phyloP scores from a whole-genome alignment of 192 early-diverging fungal species.

The Helicostylum pulchrum region DNA sequence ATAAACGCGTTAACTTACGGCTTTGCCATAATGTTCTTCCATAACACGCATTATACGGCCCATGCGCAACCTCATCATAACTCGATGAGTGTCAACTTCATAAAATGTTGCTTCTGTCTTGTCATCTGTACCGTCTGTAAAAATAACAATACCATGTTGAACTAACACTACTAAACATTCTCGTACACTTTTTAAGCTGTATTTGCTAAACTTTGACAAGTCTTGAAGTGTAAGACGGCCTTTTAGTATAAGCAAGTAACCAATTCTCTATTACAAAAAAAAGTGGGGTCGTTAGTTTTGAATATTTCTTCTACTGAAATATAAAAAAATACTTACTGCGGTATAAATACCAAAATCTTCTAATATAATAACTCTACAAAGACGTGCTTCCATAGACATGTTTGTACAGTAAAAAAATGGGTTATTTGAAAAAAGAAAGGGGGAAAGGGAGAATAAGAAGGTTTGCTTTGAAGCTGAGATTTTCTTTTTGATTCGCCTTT shows the following conservation, averaged over 20 bases:
- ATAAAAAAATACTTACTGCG: slow-evolving; percentile 46
- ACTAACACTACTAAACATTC: slow-evolving; percentile 79
- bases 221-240: slow-evolving; percentile 65
- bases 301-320: background rate
- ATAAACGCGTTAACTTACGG: slow-evolving; percentile 32
- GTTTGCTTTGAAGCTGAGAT: too few relatives aligned
- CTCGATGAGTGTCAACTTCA: slow-evolving; percentile 46
- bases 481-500: too few relatives aligned
- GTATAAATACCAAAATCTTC: slow-evolving; percentile 79
- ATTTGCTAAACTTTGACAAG: slow-evolving; percentile 47
- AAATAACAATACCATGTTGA: slow-evolving; percentile 77
- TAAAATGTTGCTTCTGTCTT: slow-evolving; percentile 64
- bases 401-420: too few relatives aligned
- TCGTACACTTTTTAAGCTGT: slow-evolving; percentile 53
- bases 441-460: too few relatives aligned
- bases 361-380: slow-evolving; percentile 49
- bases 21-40: slow-evolving; percentile 53
- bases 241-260: slow-evolving; percentile 51
- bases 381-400: slow-evolving; percentile 26
- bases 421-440: too few relatives aligned
- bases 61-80: slow-evolving; percentile 57
- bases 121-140: slow-evolving; percentile 60
- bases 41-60: slow-evolving; percentile 54
- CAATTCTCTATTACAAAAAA: slow-evolving; percentile 51
- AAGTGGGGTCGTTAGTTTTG: slow-evolving; percentile 8